Evolutionary conservation across 108 stramenopile genomes (phyloP), one percentile per base, ranked within the genome.

Genomic region (Pinguiococcus pyrenoidosus): DNA sequence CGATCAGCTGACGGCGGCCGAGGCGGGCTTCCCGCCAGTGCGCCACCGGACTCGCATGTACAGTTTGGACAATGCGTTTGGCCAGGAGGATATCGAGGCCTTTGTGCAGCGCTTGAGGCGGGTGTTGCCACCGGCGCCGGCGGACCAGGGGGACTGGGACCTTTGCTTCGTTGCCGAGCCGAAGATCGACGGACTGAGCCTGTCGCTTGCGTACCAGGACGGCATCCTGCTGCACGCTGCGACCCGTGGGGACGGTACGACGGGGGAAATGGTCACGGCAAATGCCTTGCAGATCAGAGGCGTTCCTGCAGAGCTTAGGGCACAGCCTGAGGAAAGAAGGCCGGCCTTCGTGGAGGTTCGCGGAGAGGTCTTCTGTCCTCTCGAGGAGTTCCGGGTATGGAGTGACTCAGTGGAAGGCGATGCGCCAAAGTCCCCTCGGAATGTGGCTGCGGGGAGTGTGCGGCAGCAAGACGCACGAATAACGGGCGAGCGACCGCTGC

Each of bases 391-490:
- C 21, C 27, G 29, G 30, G 29, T 25, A 17, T 36, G 61, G 10
- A 60, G 46, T 33, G 30, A 5, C 17, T 64, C 42, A 24, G 26
- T 32, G 55, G 24, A 23, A 18, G 51, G 43, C 17, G 51, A 25
- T 4, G 64, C 67, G 67, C 84, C 22, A 93, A 83, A n/a, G n/a
- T n/a, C n/a, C 66, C 72, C 91, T 9, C 76, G 91, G 14, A 93
- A 89, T 69, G 85, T 85, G 14, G 91, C 88, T 16, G 79, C 83
- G 13, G 91, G 91, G 6, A 83, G 85, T 37, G 61, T 93, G 30
- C 66, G 87, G 6, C 72, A 82, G 23, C 63, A 56, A 7, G 73
- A 84, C 78, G 60, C 74, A 8, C 54, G 39, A 7, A 37, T 48
- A 12, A 51, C 76, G 25, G 46, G 46, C 25, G 48, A 74, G 25